Conservation (phyloP, 2,329 filamentous ascomycete species). For the Pestalotiopsis sp. region DNA sequence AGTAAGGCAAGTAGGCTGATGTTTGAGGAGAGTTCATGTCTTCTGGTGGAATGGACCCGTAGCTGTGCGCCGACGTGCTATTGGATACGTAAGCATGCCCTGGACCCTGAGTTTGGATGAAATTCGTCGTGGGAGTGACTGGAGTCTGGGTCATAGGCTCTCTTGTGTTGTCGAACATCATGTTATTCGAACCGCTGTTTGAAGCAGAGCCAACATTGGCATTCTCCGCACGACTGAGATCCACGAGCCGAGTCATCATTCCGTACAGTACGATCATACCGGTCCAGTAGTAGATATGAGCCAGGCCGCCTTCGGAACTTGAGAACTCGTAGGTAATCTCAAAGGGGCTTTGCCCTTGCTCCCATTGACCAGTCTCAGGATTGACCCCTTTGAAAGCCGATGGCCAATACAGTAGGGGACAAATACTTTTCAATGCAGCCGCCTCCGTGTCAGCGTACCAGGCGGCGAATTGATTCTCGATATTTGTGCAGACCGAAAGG, state of each 20-base stretch:
- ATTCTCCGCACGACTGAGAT: slow-evolving; percentile 43
- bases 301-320: slow-evolving; percentile 46
- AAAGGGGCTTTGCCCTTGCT: slow-evolving; percentile 43
- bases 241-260: slow-evolving; percentile 49
- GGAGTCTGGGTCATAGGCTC: background rate
- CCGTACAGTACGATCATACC: slow-evolving; percentile 51
- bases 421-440: slow-evolving; percentile 21
- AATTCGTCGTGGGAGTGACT: background rate
- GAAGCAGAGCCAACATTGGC: slow-evolving; percentile 36
- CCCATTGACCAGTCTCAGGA: slow-evolving; percentile 27
- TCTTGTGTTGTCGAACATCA: background rate
- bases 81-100: background rate
- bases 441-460: slow-evolving; percentile 45
- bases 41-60: background rate
- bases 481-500: slow-evolving; percentile 47
- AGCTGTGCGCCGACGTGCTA: background rate
- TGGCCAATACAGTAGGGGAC: slow-evolving; percentile 43
- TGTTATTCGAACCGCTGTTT: background rate
- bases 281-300: slow-evolving; percentile 59
- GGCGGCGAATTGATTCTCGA: slow-evolving; percentile 50
- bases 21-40: background rate
- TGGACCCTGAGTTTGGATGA: background rate
- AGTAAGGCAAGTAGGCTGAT: background rate
- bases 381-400: slow-evolving; percentile 26
- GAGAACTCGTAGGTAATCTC: slow-evolving; percentile 47